Conservation (phyloP, 2,329 filamentous ascomycete species). For the Neonectria sp. region DNA sequence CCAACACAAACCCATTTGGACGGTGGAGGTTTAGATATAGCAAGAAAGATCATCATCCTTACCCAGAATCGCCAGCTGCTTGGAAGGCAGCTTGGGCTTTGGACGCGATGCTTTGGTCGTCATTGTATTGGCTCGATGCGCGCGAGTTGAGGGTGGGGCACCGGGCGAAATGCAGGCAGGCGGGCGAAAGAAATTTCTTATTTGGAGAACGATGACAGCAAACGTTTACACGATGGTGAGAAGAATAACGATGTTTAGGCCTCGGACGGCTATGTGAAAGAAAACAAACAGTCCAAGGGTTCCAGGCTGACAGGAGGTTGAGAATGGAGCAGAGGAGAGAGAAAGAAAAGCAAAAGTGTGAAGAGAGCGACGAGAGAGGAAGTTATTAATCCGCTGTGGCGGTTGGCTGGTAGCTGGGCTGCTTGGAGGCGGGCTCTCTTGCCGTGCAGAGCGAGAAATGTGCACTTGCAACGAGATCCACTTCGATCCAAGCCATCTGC, state of each 20-base stretch:
- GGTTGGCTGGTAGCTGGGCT: constrained; percentile 21
- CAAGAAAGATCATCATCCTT: constrained; percentile 51
- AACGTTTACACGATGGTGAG: constrained; percentile 14
- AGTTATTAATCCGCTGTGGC: constrained; percentile 30
- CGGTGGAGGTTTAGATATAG: not conserved
- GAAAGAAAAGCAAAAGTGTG: not conserved
- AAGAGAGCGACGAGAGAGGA: constrained; percentile 14
- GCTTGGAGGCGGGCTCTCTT: constrained; percentile 14
- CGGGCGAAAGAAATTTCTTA: constrained; percentile 13
- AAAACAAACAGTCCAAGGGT: not conserved
- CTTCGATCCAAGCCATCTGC: constrained; percentile 26
- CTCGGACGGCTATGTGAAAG: not conserved
- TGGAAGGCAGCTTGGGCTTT: constrained; percentile 77
- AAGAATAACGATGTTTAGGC: not conserved
- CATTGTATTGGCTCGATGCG: constrained; percentile 38
- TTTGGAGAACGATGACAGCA: constrained; percentile 10
- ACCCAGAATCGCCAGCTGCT: constrained; percentile 86
- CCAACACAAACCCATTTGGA: constrained; percentile 1
- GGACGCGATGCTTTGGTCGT: constrained; percentile 36
- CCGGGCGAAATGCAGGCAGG: constrained; percentile 2
- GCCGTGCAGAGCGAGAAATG: constrained; percentile 18
- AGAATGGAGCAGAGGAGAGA: not conserved
- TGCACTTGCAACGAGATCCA: constrained; percentile 13
- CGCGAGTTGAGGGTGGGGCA: constrained; percentile 20
- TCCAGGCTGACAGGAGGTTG: not conserved